Evolutionary conservation across 139 green algal genomes (phyloP), one percentile per base, ranked within the genome.

Genomic region (Gonium pectorale): DNA sequence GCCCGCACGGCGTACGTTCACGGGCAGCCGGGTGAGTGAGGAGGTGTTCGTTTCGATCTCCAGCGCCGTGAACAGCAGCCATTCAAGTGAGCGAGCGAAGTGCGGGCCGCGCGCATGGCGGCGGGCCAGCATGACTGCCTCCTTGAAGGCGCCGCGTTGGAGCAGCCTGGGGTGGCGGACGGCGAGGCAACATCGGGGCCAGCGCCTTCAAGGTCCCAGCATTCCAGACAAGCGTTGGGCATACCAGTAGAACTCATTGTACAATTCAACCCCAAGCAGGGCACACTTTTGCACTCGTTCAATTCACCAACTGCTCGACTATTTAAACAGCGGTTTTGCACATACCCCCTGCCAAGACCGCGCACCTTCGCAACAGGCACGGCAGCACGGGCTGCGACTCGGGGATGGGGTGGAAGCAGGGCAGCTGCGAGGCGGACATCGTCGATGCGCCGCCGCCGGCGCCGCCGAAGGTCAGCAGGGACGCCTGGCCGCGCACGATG

Each of bases 51-150:
- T 85, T 43, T 99, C 92, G 33, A 93, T 80, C 56, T 99, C 96
- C 66, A 99, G 92, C 0, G 96, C 86, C 0, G 96, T 98, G 92
- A 98, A 99, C 19, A 99, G 91, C 80, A 99, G 92, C 97, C 97
- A 99, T 89, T 99, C 97, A 67, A 99, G 88, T 26, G 95, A 98
- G 43, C 94, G 72, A 0, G 90, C 87, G 86, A 99, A 98, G 88
- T 98, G 93, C 0, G 94, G 95, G 0, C 92, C 95, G 31, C 81
- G 59, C 51, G 92, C 71, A 70, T 94, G 92, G 9, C 91, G 90
- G 21, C 59, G 60, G 2, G 96, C 96, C 41, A 98, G 87, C 24
- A 89, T 64, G 3, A 87, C 67, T 0, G 92, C 90, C 71, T 93
- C 89, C 35, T 84, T 70, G 22, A 92, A 80, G 6, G 94, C 94